Evolutionary conservation across 2,329 filamentous ascomycete genomes (phyloP), one percentile per base, ranked within the genome.

Genomic region (Aaosphaeria pasadenensis): DNA sequence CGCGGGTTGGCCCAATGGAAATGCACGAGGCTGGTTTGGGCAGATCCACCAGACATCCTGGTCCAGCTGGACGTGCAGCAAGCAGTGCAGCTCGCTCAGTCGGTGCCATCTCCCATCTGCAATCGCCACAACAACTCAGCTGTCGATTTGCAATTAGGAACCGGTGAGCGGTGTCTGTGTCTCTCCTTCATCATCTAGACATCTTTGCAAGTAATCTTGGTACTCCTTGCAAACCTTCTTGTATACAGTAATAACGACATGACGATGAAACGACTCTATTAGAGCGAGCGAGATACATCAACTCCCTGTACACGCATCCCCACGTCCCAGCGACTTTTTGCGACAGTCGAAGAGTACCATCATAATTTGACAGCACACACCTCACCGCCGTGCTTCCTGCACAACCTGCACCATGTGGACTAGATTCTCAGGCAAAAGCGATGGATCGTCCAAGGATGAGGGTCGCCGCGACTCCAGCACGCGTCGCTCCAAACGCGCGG

Each of bases 351-450:
- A 50, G 49, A 48, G 56, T 59, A 60, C 17, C 17, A 24, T 24
- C 17, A 24, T 24, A 24, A 24, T 50, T 55, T 49, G 42, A 33
- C 35, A 39, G 28, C 33, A 45, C 17, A 24, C 56, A 43, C 43
- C 53, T 49, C 44, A 30, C 39, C 39, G 31, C 45, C 51, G 29
- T 46, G 30, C 43, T 46, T 9, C 33, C 33, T 36, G 33, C 33
- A 9, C 33, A 4, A 36, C 7, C 33, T n/a, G 9, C 9, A 61
- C 13, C 57, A 72, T 72, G 69, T 72, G 69, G 69, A 70, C 53
- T 53, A 65, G 59, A 42, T 50, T 69, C 46, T 69, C 64, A 5
- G 66, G 67, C 52, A 70, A 67, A 52, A 66, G 62, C 60, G 66
- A 69, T 51, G 55, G 56, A 53, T 64, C 69, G 44, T 59, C 63